Percentiles rank a stretch among this genome's conserved stretches.
These are phyloP conservation scores for Pythium volutum DNA, from an alignment of 352 stramenopile species.

Conservation along the genomic window DNA sequence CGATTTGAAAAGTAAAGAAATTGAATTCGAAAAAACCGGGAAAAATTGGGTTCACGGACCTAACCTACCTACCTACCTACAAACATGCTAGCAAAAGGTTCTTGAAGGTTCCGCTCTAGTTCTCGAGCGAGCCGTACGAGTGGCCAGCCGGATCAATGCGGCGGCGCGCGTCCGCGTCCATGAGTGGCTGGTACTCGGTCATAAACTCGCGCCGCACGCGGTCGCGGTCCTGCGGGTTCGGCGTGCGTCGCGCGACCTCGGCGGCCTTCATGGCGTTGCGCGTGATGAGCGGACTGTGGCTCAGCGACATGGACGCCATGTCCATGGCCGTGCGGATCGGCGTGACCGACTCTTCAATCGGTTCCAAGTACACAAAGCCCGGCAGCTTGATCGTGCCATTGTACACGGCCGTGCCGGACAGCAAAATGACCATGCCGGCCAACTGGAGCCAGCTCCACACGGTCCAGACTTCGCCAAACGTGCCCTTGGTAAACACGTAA, in stretches of 20 bases:
- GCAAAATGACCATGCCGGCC: constrained; percentile 89
- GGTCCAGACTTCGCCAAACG: constrained; percentile 95
- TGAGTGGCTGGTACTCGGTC: constrained; percentile 82
- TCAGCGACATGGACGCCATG: constrained; percentile 52
- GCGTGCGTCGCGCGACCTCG: constrained; percentile 74
- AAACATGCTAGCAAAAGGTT: no score
- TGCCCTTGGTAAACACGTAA: constrained; percentile 89
- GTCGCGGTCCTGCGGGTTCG: constrained; percentile 75
- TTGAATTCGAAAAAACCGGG: background rate
- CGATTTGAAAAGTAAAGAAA: constrained; percentile 29
- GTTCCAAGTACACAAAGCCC: constrained; percentile 75
- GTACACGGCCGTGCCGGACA: constrained; percentile 96
- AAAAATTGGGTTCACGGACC: background rate
- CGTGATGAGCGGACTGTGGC: constrained; percentile 74
- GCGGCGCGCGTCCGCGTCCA: constrained; percentile 49
- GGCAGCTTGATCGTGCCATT: constrained; percentile 89
- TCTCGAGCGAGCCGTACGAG: constrained; percentile 79
- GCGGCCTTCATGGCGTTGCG: constrained; percentile 81
- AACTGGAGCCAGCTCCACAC: constrained; percentile 94
- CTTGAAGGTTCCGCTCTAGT: constrained; percentile 26
- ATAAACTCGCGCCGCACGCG: constrained; percentile 84
- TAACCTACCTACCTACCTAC: background rate
- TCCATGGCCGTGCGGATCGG: constrained; percentile 67
- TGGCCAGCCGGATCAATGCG: constrained; percentile 75
- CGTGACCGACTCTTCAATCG: constrained; percentile 56